A percentile compares a stretch with the other conserved stretches of the same genome.
Evolutionary conservation across 1,139 yeast species (phyloP).

Genomic region (Blastobotrys petasosporus): DNA sequence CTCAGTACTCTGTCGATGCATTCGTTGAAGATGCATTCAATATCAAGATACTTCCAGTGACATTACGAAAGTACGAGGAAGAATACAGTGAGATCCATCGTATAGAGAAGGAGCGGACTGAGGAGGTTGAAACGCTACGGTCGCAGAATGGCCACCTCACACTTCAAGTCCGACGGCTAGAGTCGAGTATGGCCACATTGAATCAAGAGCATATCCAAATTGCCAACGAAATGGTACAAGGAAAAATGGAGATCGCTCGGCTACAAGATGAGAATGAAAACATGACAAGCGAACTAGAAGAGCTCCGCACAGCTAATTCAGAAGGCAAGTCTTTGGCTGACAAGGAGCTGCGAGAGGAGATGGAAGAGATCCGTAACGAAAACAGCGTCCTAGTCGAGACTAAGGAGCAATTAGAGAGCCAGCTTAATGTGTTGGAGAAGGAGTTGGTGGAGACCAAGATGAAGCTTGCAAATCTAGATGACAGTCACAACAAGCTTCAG

Average conservation of each 20-base stretch:
- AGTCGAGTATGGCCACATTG: slow-evolving; percentile 57
- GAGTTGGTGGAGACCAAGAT: slow-evolving; percentile 30
- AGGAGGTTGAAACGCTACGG: slow-evolving; percentile 62
- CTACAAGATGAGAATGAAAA: slow-evolving; percentile 59
- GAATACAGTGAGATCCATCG: slow-evolving; percentile 73
- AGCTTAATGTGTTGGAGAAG: slow-evolving; percentile 31
- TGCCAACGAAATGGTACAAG: slow-evolving; percentile 66
- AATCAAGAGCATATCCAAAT: slow-evolving; percentile 77
- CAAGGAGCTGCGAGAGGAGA: slow-evolving; percentile 34
- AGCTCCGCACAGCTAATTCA: slow-evolving; percentile 37
- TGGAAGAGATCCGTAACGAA: slow-evolving; percentile 47
- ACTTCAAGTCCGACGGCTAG: slow-evolving; percentile 67
- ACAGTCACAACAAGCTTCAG: slow-evolving; percentile 24
- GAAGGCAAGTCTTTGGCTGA: slow-evolving; percentile 18
- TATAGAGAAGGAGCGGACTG: slow-evolving; percentile 59
- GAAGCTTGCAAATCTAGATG: slow-evolving; percentile 24
- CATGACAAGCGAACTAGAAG: slow-evolving; percentile 48
- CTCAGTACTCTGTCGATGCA: slow-evolving; percentile 55
- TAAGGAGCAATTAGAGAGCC: slow-evolving; percentile 31
- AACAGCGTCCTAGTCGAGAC: slow-evolving; percentile 33
- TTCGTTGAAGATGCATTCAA: slow-evolving; percentile 76
- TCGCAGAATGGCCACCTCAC: slow-evolving; percentile 66
- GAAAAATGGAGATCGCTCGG: slow-evolving; percentile 58
- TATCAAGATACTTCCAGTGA: slow-evolving; percentile 64
- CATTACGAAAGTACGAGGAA: slow-evolving; percentile 57